Evolutionary conservation across 306 rosid species (phyloP), one percentile per base, ranked within the genome.

Genomic region (Lithocarpus polystachyus): DNA sequence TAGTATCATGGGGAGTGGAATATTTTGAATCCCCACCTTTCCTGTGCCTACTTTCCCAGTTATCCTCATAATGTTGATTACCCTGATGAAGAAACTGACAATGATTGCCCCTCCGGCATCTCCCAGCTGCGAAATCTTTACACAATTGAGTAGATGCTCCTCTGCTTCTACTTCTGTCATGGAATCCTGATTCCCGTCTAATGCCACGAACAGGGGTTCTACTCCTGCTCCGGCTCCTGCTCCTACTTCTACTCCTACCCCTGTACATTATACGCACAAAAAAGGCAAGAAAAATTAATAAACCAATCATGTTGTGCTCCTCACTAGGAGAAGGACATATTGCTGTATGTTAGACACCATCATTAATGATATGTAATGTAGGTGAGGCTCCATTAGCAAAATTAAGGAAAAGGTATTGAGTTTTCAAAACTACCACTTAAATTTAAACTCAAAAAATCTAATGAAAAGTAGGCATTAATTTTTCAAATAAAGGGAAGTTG

Each of bases 31-130:
- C 86, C 70, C 89, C 90, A 52, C 83, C 92, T 80, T 96, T 93
- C 87, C 89, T 83, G 80, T 81, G 82, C 83, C 90, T 91, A 77
- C 77, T 75, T 68, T 93, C 99, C 97, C 92, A 87, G 89, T 81
- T 89, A 81, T 90, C 92, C 60, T 91, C 97, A 62, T 81, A 84
- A 84, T 65, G 86, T 82, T 86, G 87, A 77, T 72, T 75, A 82
- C 84, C 94, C 81, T 87, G 90, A 68, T 94, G 99, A 78, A 87
- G 87, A 86, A 95, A 89, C 68, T 82, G 89, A 79, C 99, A 92
- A 72, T 77, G 88, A 74, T 81, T 84, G 54, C 97, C 99, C 88
- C 96, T 86, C 82, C 99, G 89, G 86, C 99, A 95, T 84, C 89
- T 93, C 56, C 98, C 99, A 79, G 87, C 83, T 37, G 80, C 65